Percentiles rank a stretch among this genome's conserved stretches.
phyloP scores from a whole-genome alignment of 257 asterid species.

The Nicotiana obtusifolia region DNA sequence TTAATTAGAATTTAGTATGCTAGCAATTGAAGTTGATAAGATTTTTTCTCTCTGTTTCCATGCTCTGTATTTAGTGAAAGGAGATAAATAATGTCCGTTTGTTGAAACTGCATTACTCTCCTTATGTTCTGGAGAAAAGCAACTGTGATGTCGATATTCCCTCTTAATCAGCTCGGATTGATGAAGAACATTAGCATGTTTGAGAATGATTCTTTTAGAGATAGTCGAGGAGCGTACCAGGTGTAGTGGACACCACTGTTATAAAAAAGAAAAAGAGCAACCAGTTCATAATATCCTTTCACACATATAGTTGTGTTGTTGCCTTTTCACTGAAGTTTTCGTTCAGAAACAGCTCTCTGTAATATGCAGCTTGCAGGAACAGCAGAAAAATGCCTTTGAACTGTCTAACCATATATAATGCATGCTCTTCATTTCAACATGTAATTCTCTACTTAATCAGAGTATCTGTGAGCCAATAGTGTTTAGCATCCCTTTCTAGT shows the following conservation, averaged over 20 bases:
- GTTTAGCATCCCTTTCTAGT: too few relatives aligned
- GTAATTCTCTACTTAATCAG: too few relatives aligned
- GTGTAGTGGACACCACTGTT: neutral
- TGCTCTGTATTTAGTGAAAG: neutral
- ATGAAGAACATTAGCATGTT: neutral
- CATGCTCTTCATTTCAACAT: neutral
- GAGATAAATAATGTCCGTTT: neutral
- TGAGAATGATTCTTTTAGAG: neutral
- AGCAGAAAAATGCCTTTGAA: neutral
- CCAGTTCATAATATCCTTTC: neutral
- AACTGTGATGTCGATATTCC: too few relatives aligned
- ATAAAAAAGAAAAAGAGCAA: neutral
- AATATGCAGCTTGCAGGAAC: neutral
- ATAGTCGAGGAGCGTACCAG: neutral
- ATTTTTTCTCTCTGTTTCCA: neutral
- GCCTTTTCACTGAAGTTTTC: neutral
- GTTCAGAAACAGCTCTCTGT: neutral
- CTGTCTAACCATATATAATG: neutral
- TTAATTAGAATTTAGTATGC: neutral
- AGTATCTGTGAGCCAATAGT: too few relatives aligned
- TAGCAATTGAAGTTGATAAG: neutral
- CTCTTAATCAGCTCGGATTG: neutral
- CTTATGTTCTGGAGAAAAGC: too few relatives aligned
- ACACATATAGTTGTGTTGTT: neutral
- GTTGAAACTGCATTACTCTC: neutral